Conservation (phyloP, 2,329 filamentous ascomycete genomes). For the Neocucurbitaria cava region DNA sequence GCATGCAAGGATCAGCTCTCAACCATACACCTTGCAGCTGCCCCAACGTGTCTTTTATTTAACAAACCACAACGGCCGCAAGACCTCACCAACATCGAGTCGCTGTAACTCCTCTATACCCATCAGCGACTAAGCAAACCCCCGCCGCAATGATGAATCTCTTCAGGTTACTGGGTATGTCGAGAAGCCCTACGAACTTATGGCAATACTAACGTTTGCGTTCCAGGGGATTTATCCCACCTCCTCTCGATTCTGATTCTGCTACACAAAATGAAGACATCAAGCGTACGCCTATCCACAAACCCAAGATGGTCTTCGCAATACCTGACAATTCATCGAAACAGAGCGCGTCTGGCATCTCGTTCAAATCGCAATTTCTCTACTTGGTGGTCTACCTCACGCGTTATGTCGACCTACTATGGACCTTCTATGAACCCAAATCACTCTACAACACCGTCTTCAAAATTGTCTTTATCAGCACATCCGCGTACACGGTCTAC, state of each 20-base stretch:
- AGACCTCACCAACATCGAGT: conserved; percentile 19
- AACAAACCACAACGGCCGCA: conserved; percentile 11
- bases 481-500: conserved; percentile 93
- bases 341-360: conserved; percentile 95
- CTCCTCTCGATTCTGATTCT: conserved; percentile 92
- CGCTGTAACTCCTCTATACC: conserved; percentile 21
- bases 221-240: conserved; percentile 90
- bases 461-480: conserved; percentile 92
- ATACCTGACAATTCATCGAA: conserved; percentile 17
- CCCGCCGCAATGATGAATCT: conserved; percentile 66
- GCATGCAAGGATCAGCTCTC: conserved; percentile 42
- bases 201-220: conserved; percentile 35
- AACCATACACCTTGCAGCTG: conserved; percentile 31
- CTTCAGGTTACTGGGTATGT: conserved; percentile 71
- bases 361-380: conserved; percentile 96
- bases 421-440: conserved; percentile 74
- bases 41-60: conserved; percentile 49
- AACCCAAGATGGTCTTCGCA: conserved; percentile 4
- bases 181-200: background rate
- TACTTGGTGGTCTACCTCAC: conserved; percentile 95
- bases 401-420: conserved; percentile 90
- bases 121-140: conserved; percentile 24
- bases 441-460: conserved; percentile 88
- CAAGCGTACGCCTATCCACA: conserved; percentile 71
- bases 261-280: conserved; percentile 89